These are phyloP conservation scores for Mycena capillaripes DNA, from an alignment of 768 basidiomycete species.

Conservation along the genomic window DNA sequence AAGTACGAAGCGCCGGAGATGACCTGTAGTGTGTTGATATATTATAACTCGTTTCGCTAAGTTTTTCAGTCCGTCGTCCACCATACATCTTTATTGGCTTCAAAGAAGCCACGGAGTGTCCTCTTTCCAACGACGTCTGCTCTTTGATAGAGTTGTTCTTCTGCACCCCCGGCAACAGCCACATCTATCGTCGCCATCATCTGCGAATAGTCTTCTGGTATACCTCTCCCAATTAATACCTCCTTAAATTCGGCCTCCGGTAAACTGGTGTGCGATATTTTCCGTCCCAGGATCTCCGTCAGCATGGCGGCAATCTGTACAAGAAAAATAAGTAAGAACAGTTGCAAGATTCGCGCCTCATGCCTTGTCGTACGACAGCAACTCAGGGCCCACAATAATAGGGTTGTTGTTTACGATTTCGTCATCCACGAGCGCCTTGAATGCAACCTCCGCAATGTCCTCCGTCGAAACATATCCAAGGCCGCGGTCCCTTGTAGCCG, in stretches of 20 bases:
- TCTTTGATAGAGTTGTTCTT: constrained; percentile 39
- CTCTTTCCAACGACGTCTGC: constrained; percentile 43
- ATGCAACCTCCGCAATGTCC: constrained; percentile 50
- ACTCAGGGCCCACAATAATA: constrained; percentile 50
- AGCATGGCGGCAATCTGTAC: constrained; percentile 45
- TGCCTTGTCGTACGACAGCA: constrained; percentile 49
- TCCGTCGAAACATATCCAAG: constrained; percentile 47
- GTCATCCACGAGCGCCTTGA: constrained; percentile 44
- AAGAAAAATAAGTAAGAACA: neutral
- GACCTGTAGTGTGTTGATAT: neutral
- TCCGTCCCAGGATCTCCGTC: constrained; percentile 44
- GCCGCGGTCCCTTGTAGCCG: constrained; percentile 45
- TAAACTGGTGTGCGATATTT: constrained; percentile 46
- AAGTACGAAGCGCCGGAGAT: constrained; percentile 65
- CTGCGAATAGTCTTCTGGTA: constrained; percentile 38
- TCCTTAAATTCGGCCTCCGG: constrained; percentile 36
- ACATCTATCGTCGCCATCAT: constrained; percentile 38
- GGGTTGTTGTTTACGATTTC: constrained; percentile 43
- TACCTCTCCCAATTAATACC: constrained; percentile 32
- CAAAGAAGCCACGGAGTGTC: constrained; percentile 42
- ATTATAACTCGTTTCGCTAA: too few species aligned
- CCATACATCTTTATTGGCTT: constrained; percentile 38
- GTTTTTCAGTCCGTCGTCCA: neutral
- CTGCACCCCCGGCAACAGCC: constrained; percentile 38
- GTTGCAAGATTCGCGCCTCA: neutral